Conservation (phyloP, 805 yeast species). For the Wickerhamiella siamensis region DNA sequence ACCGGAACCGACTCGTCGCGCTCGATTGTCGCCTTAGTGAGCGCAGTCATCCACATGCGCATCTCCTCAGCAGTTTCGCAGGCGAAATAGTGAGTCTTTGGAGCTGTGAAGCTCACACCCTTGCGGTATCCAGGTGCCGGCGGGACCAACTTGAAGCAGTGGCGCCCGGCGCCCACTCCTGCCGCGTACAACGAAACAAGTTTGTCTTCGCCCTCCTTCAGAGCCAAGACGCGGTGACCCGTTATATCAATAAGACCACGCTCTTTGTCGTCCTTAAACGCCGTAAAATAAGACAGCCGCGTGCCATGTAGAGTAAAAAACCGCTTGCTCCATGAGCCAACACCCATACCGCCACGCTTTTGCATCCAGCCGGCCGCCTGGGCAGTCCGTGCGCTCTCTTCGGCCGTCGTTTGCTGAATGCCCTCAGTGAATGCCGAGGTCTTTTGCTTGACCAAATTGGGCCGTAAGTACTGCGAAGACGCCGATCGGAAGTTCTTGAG, state of each 20-base stretch:
- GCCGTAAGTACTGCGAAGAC: conserved; percentile 33
- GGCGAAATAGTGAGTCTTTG: conserved; percentile 89
- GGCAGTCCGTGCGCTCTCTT: conserved; percentile 62
- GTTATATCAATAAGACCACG: conserved; percentile 92
- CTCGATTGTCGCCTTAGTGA: conserved; percentile 92
- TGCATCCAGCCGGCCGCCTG: conserved; percentile 91
- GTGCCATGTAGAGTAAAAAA: conserved; percentile 84
- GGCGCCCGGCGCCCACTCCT: conserved; percentile 84
- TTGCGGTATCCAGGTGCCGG: conserved; percentile 96
- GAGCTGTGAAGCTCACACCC: conserved; percentile 92
- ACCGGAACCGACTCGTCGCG: conserved; percentile 87
- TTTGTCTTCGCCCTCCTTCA: conserved; percentile 64
- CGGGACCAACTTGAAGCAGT: conserved; percentile 82
- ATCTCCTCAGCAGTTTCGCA: conserved; percentile 83
- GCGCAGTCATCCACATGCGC: conserved; percentile 89
- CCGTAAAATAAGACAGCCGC: conserved; percentile 72
- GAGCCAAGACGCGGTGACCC: conserved; percentile 80
- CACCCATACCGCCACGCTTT: conserved; percentile 70
- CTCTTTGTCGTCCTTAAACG: conserved; percentile 66
- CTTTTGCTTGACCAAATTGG: conserved; percentile 22
- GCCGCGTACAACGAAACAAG: conserved; percentile 80
- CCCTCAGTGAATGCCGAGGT: conserved; percentile 54
- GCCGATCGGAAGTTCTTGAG: conserved; percentile 40
- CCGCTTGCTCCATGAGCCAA: conserved; percentile 86
- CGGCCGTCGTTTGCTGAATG: conserved; percentile 57